Evolutionary conservation across 164 flowering plant species (phyloP), one percentile per base, ranked within the genome.

Genomic region (Paratinospora sagittata): DNA sequence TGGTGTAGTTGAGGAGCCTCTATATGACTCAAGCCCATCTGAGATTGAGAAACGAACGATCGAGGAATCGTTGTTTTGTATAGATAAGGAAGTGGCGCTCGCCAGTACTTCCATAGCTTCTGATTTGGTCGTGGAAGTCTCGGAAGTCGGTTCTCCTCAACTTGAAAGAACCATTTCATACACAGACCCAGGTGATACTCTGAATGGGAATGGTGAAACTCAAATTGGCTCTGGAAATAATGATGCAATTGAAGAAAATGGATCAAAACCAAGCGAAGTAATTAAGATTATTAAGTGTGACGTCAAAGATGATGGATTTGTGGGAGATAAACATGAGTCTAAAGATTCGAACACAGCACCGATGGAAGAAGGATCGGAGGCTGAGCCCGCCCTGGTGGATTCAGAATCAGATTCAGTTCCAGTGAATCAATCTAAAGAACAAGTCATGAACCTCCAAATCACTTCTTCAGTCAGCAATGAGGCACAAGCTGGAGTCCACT

Each of bases 11-110:
- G 77, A 64, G 67, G 92, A 84, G 66, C 95, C 95, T 10, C 84
- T 93, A 49, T 89, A 86, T 80, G 96, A 91, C 74, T 85, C 88
- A 24, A 90, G 91, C 75, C 93, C 94, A 3, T 78, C 75, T 2
- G 80, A 84, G 23, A 24, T 41, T 13, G 80, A 77, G 67, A 87
- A 78, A 73, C 21, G 77, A 61, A 39, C 73, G 14, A 68, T 76
- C 7, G 72, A 63, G 10, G 78, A 76, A 62, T 70, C 52, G 36
- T 24, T 58, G 26, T 52, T 72, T 55, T 66, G 41, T 74, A 64
- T 39, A 49, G 79, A 72, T 37, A 76, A 75, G 68, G 78, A 70
- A 24, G 66, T 61, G 23, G 60, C 66, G 39, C 67, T 41, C 63
- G 69, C 63, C 24, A 39, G 76, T 63, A 39, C 60, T 68, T 84